Evolutionary conservation across 2,329 filamentous ascomycete genomes (phyloP), one percentile per base, ranked within the genome.

Genomic region (Pseudophaeomoniella oleicola): DNA sequence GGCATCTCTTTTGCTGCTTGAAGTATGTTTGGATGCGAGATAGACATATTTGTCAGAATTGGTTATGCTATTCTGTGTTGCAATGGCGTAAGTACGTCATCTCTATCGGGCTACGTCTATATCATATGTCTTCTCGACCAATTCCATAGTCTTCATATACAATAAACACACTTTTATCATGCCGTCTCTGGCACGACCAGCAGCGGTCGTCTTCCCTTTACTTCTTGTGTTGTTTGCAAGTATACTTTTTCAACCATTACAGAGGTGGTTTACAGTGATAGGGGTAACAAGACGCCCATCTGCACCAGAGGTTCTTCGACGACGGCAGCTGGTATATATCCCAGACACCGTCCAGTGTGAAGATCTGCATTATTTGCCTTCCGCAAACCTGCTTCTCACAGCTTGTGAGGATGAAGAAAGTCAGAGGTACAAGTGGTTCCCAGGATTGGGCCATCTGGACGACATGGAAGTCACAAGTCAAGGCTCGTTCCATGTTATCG

Each of bases 311-410:
- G 14, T n/a, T 16, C 13, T 17, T 17, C 32, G 17, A 17, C 5
- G 14, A 2, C 41, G 54, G 3, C 55, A 59, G 15, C 46, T 69
- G 1, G 44, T 60, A 4, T 41, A 47, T 6, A 69, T 78, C 6
- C 50, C 60, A 0, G 66, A 71, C 42, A 76, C 73, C 0, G 49
- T 59, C 2, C 59, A 71, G 12, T 77, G 73, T 46, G 75, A 78
- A 44, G 74, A 78, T 41, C 34, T 78, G 3, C 72, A 78, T 45
- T 62, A 72, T 38, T 65, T 76, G 41, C 47, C 48, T 1, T 50
- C 60, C 0, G 66, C 63, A 12, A 58, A 63, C 0, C 39, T 62
- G 5, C 50, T 78, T 1, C 78, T 74, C 45, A 65, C 70, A 0
- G 71, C 72, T 0, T 78, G 73, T 43, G 64, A 72, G 32, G 67